Base-by-base conservation (phyloP, 1,284 basidiomycete species). In the Ustilago bromivora region DNA sequence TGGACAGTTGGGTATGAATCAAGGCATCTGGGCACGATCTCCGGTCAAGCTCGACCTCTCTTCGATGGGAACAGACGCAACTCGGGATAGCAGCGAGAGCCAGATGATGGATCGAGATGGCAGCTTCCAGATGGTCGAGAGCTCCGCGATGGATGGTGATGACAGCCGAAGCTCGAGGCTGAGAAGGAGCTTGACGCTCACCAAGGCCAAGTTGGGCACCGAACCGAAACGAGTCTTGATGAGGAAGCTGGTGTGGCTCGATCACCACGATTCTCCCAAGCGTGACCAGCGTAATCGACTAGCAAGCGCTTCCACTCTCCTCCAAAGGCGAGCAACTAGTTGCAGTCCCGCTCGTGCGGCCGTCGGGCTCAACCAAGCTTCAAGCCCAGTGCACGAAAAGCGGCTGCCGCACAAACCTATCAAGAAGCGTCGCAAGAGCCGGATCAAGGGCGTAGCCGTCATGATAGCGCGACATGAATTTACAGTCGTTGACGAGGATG, bases 401-500 rank as follows among this genome's bases (percentile, higher is more conserved):
- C 55, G 57, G 40, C 41, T 67, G 40, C 61, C 28, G 32, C 61
- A 72, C 61, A 65, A 56, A 15, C 58, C 66, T 15, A 32, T 61
- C 51, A 66, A 67, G 49, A 70, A 67, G 55, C 60, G 64, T 28
- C 62, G 72, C 55, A 75, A 64, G 57, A 75, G 63, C 57, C 59
- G 72, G 41, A 56, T 69, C 12, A 75, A 67, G 34, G 67, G 72
- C 54, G 67, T 75, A 4, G 67, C 72, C 12, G 61, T 75, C 31
- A 66, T 70, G 63, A 60, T 70, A 10, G 72, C 62, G 5, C 38
- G 72, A 31, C 63, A 75, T 43, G 46, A 57, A 28, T 75, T 75
- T 47, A 70, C 72, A 2, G 72, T 75, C 13, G 72, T 75, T 8
- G 72, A 75, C 41, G 72, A 75, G 41, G 72, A 75, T 32, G 67